Base-by-base conservation (phyloP, 1,284 basidiomycete species). In the Leccinum proliferum region DNA sequence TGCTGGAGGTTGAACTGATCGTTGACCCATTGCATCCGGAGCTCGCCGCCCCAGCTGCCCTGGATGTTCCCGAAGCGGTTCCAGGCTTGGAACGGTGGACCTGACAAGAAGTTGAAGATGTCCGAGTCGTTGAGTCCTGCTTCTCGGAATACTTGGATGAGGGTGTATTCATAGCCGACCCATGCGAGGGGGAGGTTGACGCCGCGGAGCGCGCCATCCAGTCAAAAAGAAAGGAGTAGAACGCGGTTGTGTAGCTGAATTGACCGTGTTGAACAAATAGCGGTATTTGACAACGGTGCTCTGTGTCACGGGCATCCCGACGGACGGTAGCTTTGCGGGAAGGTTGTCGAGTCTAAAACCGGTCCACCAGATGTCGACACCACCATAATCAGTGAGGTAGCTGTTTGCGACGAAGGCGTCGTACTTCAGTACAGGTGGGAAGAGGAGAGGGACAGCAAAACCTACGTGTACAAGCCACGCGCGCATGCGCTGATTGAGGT, bases 21-120 rank as follows among this genome's bases (percentile, higher is more conserved):
- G 32, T 74, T 64, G 55, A 80, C 66, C 78, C 79, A 80, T 57
- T 74, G 68, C 59, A 68, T 70, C 0, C 77, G 77, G 9, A 78
- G 68, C 12, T 64, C 64, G 0, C 75, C 75, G 18, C 72, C 75
- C 77, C 78, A 80, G 62, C 74, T 75, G 9, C 75, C 74, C 64
- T 79, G 79, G 52, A 79, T 76, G 63, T 80, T 80, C 2, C 78
- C 77, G 58, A 78, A 78, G 18, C 79, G 73, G 62, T 78, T 77
- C 78, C 78, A 80, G 1, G 77, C 72, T 60, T 76, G 76, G 68
- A 81, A 80, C 0, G 79, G 73, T n/a, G 79, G 77, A 0, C 77
- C 77, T 0, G 78, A 76, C 37, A 78, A 68, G 63, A 78, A 80
- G 1, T 55, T 58, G 7, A 65, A 53, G 37, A 80, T 78, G 14